These are phyloP conservation scores for Fusarium sp. DNA, from an alignment of 2,329 filamentous ascomycete genomes.

Conservation along the genomic window DNA sequence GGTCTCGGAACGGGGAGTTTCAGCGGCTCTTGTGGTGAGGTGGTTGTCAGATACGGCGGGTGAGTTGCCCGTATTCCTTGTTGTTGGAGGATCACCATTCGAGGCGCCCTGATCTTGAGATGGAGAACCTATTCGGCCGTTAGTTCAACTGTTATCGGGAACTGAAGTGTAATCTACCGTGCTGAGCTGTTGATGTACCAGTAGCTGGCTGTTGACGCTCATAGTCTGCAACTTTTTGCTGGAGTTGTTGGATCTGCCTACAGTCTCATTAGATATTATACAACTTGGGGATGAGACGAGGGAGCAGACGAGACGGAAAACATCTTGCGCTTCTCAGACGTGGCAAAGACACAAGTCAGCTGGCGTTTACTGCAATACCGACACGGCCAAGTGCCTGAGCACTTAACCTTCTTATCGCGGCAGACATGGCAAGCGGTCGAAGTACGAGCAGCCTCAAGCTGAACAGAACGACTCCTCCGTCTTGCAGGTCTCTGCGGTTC, in stretches of 20 bases:
- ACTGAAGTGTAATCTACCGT: not conserved
- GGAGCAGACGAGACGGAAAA: constrained; percentile 20
- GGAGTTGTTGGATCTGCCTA: not conserved
- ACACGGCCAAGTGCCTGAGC: constrained; percentile 26
- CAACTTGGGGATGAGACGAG: not conserved
- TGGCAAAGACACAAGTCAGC: constrained; percentile 19
- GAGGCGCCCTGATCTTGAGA: not conserved
- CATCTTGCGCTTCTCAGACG: constrained; percentile 21
- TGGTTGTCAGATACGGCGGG: not conserved
- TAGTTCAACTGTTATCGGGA: not conserved
- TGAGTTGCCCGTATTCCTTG: not conserved
- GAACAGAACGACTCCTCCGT: constrained; percentile 10
- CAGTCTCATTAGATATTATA: not conserved
- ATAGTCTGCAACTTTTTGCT: not conserved
- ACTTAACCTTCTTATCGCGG: constrained; percentile 19
- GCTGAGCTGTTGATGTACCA: not conserved
- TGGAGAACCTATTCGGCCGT: not conserved
- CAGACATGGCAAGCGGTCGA: constrained; percentile 17
- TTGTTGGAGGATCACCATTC: not conserved
- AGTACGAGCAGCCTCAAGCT: constrained; percentile 16
- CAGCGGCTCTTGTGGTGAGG: not conserved
- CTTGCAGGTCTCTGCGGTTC: constrained; percentile 4
- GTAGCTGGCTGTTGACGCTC: not conserved
- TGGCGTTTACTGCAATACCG: constrained; percentile 25
- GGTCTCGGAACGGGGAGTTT: constrained; percentile 13